phyloP scores from a whole-genome alignment of 73 alveolate genomes.

The Paramecium pentaurelia region DNA sequence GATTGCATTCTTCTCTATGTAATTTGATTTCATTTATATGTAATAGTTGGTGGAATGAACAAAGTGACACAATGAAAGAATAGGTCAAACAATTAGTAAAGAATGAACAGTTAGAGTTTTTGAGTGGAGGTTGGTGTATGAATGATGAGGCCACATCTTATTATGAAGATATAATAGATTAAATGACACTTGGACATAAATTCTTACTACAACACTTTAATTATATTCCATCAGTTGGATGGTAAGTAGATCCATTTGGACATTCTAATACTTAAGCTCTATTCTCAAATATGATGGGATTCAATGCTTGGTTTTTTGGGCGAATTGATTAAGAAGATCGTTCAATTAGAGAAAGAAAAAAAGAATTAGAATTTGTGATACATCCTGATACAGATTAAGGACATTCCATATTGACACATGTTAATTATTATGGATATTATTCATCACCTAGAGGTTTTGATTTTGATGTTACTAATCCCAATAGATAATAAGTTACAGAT shows the following conservation, averaged over 20 bases:
- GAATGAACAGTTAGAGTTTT: constrained; percentile 79
- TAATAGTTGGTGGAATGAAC: constrained; percentile 78
- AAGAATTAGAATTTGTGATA: constrained; percentile 82
- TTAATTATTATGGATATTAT: constrained; percentile 34
- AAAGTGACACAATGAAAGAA: constrained; percentile 71
- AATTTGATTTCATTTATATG: neutral
- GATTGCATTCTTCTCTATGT: constrained; percentile 82
- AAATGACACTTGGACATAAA: constrained; percentile 86
- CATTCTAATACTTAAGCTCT: constrained; percentile 90
- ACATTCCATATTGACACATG: constrained; percentile 29
- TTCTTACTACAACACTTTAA: constrained; percentile 84
- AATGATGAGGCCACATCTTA: constrained; percentile 90
- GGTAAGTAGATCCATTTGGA: constrained; percentile 97
- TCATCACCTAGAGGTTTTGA: constrained; percentile 43
- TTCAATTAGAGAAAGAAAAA: constrained; percentile 68
- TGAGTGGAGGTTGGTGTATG: constrained; percentile 93
- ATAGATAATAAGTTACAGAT: neutral
- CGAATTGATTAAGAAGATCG: constrained; percentile 87
- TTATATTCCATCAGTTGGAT: constrained; percentile 84
- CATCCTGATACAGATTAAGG: constrained; percentile 68
- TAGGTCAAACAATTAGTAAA: constrained; percentile 73
- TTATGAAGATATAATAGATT: constrained; percentile 82
- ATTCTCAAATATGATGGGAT: constrained; percentile 87
- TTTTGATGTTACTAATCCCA: neutral
- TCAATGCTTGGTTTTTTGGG: constrained; percentile 85